Base-by-base conservation (phyloP, 2,329 filamentous ascomycete species). In the Aspergillus glaucus region DNA sequence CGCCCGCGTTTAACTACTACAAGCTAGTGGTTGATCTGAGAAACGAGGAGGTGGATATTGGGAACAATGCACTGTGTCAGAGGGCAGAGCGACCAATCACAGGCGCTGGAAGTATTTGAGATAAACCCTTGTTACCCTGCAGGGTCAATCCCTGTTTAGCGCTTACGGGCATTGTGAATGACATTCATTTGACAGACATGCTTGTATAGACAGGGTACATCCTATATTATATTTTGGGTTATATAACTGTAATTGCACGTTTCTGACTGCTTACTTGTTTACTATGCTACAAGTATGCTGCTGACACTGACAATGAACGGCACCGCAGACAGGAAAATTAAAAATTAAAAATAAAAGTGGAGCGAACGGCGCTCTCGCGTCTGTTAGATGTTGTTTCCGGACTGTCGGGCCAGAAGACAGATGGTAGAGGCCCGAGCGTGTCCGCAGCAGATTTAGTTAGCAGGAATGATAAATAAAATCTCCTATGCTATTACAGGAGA, bases 351-450 rank as follows among this genome's bases (percentile, higher is more conserved):
- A 44, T 21, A 43, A 14, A 32, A 54, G 60, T 61, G 61, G 61
- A 65, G 56, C 58, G 63, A 66, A 66, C 63, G 63, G 61, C 54
- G 32, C 50, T 57, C 58, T 64, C 63, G 62, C 62, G 63, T 60
- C 60, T 55, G 60, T 55, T 55, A 54, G 26, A 10, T 55, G 55
- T 57, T 61, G 62, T 49, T 63, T 66, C 63, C 63, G 62, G 58
- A 62, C 56, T 65, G 62, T 65, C 63, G 63, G 63, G 63, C 61
- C 60, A 15, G n/a, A 39, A 19, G 36, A 39, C 15, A 15, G 19
- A 39, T 4, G 36, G 36, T 9, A 19, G n/a, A 39, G 36, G 36
- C 14, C 15, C 15, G 36, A 39, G 36, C 26, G 4, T 30, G 4
- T 9, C 26, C 26, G 26, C 12, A 30, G 26, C 26, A 30, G 26